These are phyloP conservation scores for Pseudoscleropodium purum DNA, from an alignment of 225 moss, liverwort and hornwort genomes.

Conservation along the genomic window DNA sequence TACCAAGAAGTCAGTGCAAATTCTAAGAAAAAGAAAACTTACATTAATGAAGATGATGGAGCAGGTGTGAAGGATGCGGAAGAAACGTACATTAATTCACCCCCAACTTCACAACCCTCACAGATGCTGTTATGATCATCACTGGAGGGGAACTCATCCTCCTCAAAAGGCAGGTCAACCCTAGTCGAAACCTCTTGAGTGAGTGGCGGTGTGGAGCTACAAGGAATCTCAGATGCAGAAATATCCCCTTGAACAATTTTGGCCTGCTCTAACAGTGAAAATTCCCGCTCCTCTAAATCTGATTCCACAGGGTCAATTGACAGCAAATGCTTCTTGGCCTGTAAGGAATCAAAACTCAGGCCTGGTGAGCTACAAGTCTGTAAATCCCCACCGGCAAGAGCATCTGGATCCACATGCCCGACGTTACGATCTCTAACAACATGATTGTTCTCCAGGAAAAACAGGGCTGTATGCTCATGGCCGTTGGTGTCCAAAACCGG, in stretches of 20 bases:
- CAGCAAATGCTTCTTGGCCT: not conserved
- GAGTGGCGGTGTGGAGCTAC: not conserved
- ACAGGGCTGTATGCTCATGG: not conserved
- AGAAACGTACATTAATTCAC: conserved; percentile 80
- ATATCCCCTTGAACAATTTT: not conserved
- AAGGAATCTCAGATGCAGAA: not conserved
- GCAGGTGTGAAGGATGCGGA: conserved; percentile 2
- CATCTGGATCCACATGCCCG: not conserved
- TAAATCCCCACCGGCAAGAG: not conserved
- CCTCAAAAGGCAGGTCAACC: conserved; percentile 16
- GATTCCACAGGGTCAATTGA: not conserved
- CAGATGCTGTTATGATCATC: conserved; percentile 83
- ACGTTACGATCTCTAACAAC: not conserved
- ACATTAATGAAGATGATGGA: conserved; percentile 11
- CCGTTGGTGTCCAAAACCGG: not conserved
- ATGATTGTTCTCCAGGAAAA: not conserved
- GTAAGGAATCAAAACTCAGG: not conserved
- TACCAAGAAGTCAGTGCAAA: not conserved
- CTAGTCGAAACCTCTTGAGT: conserved; percentile 6
- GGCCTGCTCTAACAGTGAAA: conserved; percentile 1
- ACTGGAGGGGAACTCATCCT: conserved; percentile 36
- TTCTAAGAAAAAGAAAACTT: not conserved
- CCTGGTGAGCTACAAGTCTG: not conserved
- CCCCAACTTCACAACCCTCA: conserved; percentile 66
- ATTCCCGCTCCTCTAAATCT: conserved; percentile 39